These are phyloP conservation scores for Saccharomycopsis olivae DNA, from an alignment of 805 yeast species.

Conservation along the genomic window DNA sequence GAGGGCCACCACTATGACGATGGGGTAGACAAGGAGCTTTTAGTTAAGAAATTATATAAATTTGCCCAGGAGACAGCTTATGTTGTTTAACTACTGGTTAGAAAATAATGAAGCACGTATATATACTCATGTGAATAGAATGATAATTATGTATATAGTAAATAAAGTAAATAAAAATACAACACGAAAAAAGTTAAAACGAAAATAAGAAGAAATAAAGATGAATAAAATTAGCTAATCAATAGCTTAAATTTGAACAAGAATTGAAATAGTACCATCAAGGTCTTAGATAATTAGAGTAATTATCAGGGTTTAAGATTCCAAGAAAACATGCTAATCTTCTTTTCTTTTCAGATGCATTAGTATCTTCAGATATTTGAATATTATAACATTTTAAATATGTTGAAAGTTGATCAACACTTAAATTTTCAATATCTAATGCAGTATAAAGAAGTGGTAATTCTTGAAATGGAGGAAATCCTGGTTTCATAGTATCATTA, in stretches of 20 bases:
- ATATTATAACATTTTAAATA: conserved; percentile 12
- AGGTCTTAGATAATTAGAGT: conserved; percentile 4
- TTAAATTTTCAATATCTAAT: conserved; percentile 14
- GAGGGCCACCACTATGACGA: conserved; percentile 6
- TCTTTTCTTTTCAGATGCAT: conserved; percentile 9
- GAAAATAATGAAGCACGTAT: no score
- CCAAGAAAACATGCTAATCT: conserved; percentile 15
- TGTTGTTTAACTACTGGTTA: no score
- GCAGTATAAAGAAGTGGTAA: conserved; percentile 15
- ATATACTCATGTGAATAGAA: no score
- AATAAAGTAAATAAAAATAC: neutral
- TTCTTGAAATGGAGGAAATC: conserved; percentile 11
- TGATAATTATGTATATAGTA: neutral
- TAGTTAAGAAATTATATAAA: conserved; percentile 5
- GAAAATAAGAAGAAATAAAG: neutral
- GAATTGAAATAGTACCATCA: conserved; percentile 1
- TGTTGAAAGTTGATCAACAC: conserved; percentile 6
- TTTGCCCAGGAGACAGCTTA: conserved; percentile 8
- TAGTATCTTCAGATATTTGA: neutral
- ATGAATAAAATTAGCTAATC: neutral
- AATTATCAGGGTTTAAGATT: conserved; percentile 16
- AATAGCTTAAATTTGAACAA: neutral
- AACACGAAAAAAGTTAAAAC: neutral
- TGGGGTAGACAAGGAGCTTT: conserved; percentile 3
- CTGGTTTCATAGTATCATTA: conserved; percentile 12